Base-by-base conservation (phyloP, 495 filamentous ascomycete genomes). In the Hypoxylon subgilvum region DNA sequence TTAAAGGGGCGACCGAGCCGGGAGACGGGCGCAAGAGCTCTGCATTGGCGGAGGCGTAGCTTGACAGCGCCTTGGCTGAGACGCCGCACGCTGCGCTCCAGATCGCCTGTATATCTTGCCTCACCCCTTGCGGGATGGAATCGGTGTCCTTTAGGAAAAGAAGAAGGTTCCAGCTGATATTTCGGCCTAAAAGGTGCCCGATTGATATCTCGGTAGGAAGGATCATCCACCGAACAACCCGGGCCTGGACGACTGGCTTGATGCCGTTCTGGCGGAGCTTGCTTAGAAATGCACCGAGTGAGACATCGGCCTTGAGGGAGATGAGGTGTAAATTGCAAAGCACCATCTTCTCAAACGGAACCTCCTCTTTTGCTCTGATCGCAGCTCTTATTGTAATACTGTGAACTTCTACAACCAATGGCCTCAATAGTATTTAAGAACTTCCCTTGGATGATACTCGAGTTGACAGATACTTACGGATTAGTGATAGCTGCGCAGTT, bases 211-310 rank as follows among this genome's bases (percentile, higher is more conserved):
- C 41, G 0, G 74, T 76, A 14, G 84, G 84, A 18, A 76, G 74
- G 61, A 87, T 80, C 54, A 87, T 81, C 81, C 81, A 83, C 19
- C 81, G 72, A 28, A 82, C 62, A 19, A 77, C 70, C 12, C 75
- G 69, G 23, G 79, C 74, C 44, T 81, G 71, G 23, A 81, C 70
- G 42, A 87, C 54, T 31, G 73, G 59, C 50, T 56, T 59, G 46
- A 69, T 34, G 25, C 59, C 46, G 13, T 31, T 44, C 41, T 34
- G 34, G 45, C 80, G 68, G 43, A 73, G 51, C 46, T 79, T 68
- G 43, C 77, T 70, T 50, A 76, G 71, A 35, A 82, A 73, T 73
- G 64, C 50, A 47, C 70, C 55, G 27, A 69, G 46, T 35, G 59
- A 47, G 36, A 66, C 25, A 14, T 45, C 58, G n/a, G 55, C 13